phyloP scores from a whole-genome alignment of 768 basidiomycete species.

The Amanita molliuscula region DNA sequence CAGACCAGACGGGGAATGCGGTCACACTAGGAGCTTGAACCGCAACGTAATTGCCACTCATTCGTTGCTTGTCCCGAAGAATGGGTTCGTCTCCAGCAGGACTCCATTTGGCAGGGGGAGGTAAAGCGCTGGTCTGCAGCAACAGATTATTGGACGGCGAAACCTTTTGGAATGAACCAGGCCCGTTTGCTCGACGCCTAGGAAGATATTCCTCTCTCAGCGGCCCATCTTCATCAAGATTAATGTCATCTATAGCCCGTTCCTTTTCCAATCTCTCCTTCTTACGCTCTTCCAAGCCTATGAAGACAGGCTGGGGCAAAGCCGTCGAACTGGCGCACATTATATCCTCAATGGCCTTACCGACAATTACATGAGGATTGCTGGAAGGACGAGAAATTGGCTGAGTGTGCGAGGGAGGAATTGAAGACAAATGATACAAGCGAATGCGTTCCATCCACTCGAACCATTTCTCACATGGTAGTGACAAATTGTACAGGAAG shows the following conservation, averaged over 20 bases:
- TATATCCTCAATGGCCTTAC: constrained; percentile 61
- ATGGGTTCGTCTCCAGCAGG: constrained; percentile 74
- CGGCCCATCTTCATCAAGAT: constrained; percentile 78
- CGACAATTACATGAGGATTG: constrained; percentile 60
- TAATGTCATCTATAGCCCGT: constrained; percentile 48
- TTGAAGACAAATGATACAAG: constrained; percentile 53
- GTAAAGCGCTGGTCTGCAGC: constrained; percentile 27
- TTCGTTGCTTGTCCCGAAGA: constrained; percentile 39
- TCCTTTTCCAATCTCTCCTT: constrained; percentile 40
- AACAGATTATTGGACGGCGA: constrained; percentile 7
- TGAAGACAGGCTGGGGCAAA: constrained; percentile 55
- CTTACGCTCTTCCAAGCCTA: constrained; percentile 59
- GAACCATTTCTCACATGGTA: constrained; percentile 55
- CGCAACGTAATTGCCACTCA: constrained; percentile 52
- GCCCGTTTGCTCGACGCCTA: constrained; percentile 43
- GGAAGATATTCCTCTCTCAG: constrained; percentile 76
- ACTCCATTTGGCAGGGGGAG: constrained; percentile 76
- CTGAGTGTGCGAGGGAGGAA: constrained; percentile 51
- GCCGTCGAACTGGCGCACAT: constrained; percentile 35
- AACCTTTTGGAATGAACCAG: constrained; percentile 7
- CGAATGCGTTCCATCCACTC: constrained; percentile 61
- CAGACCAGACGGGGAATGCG: constrained; percentile 26
- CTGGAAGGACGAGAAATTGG: constrained; percentile 72
- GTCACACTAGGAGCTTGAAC: constrained; percentile 39
- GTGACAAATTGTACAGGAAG: constrained; percentile 60